A percentile compares a stretch with the other conserved stretches of the same genome.
Evolutionary conservation across 148 eudicot species (phyloP).

Genomic region (Heliosperma pusillum): DNA sequence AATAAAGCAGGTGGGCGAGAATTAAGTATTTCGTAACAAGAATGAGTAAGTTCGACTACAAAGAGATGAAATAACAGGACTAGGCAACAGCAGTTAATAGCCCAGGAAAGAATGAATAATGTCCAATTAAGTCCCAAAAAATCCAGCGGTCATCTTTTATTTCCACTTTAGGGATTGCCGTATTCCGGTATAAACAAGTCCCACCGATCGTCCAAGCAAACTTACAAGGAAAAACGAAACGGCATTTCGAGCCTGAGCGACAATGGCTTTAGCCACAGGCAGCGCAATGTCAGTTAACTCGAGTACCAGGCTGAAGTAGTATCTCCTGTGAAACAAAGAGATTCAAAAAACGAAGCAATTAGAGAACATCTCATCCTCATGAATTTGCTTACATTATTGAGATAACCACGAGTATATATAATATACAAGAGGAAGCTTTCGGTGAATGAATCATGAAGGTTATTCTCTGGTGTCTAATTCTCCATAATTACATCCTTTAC

Average conservation of each 20-base stretch:
- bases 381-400: no score
- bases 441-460: no score
- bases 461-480: no score
- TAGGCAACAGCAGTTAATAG: slow-evolving; percentile 13
- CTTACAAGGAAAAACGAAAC: slow-evolving; percentile 83
- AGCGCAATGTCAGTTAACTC: slow-evolving; percentile 74
- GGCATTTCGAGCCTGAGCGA: slow-evolving; percentile 78
- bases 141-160: slow-evolving; percentile 22
- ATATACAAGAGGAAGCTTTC: no score
- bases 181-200: slow-evolving; percentile 87
- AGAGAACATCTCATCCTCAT: no score
- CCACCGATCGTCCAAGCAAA: slow-evolving; percentile 94
- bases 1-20: neutral
- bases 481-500: no score
- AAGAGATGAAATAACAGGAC: slow-evolving; percentile 1
- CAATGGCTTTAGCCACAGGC: slow-evolving; percentile 62
- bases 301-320: slow-evolving; percentile 82
- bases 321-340: slow-evolving; percentile 61
- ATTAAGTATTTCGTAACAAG: neutral
- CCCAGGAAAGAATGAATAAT: slow-evolving; percentile 25
- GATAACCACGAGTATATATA: no score
- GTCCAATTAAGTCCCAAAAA: neutral
- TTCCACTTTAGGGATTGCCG: slow-evolving; percentile 80
- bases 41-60: neutral
- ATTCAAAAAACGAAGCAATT: no score